A percentile compares a stretch with the other conserved stretches of the same genome.
Evolutionary conservation across 176 grass and related monocot species (phyloP).

Genomic region (Juncus effusus): DNA sequence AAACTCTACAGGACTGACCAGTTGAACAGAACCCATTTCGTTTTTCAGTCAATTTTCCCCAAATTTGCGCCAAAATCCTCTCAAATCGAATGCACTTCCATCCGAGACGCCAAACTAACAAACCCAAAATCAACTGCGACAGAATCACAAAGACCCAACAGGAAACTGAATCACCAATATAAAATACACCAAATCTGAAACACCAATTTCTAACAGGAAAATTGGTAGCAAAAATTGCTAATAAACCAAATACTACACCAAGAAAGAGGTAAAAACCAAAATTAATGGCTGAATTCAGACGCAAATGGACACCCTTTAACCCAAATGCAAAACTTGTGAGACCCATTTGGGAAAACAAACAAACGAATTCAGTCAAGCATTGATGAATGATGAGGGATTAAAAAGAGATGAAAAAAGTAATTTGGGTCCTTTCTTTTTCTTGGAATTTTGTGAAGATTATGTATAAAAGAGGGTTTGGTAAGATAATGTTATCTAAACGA

Average conservation of each 20-base stretch:
- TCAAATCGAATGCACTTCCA: slow-evolving; percentile 40
- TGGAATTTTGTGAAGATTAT: too few species aligned
- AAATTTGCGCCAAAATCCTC: slow-evolving; percentile 20
- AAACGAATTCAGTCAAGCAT: slow-evolving; percentile 9
- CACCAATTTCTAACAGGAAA: background rate
- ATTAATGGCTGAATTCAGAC: background rate
- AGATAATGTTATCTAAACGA: slow-evolving; percentile 4
- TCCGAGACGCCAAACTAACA: slow-evolving; percentile 35
- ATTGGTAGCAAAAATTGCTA: slow-evolving; percentile 35
- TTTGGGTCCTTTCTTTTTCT: background rate
- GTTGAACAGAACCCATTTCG: slow-evolving; percentile 24
- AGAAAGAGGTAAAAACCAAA: slow-evolving; percentile 38
- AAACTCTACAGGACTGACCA: slow-evolving; percentile 45
- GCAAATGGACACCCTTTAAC: background rate
- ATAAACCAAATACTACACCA: slow-evolving; percentile 39
- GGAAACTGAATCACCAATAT: slow-evolving; percentile 9
- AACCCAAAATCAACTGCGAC: slow-evolving; percentile 31
- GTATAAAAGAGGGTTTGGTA: background rate
- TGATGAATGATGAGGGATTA: background rate
- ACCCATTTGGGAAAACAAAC: slow-evolving; percentile 9
- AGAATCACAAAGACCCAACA: slow-evolving; percentile 28
- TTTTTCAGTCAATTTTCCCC: slow-evolving; percentile 18
- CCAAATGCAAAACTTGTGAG: slow-evolving; percentile 10
- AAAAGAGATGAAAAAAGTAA: background rate
- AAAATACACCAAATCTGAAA: slow-evolving; percentile 25